Conservation (phyloP, 495 filamentous ascomycete species). For the Xylaria acuta region DNA sequence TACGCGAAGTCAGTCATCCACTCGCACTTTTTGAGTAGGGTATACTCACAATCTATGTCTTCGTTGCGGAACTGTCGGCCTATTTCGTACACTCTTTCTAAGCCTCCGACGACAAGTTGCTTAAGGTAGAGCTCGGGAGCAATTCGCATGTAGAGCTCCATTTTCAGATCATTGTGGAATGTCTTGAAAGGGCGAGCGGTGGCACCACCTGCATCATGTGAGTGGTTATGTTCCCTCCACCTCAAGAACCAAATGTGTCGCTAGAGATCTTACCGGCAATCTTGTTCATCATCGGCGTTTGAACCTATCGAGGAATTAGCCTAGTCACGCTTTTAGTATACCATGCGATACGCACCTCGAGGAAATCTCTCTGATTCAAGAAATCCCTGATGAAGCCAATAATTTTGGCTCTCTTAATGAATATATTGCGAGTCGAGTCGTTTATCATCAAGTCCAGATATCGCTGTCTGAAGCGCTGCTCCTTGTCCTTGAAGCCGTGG, state of each 20-base stretch:
- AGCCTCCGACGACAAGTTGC: conserved; percentile 90
- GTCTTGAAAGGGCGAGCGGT: conserved; percentile 96
- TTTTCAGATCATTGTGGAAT: conserved; percentile 91
- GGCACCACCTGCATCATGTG: conserved; percentile 65
- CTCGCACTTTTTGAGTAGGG: neutral
- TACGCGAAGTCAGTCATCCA: neutral
- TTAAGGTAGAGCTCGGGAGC: conserved; percentile 97
- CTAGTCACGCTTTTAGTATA: neutral
- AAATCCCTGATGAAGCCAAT: conserved; percentile 83
- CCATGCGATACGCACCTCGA: conserved; percentile 55
- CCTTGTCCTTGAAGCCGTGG: conserved; percentile 93
- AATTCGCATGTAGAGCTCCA: conserved; percentile 91
- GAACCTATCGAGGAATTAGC: conserved; percentile 54
- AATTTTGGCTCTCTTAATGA: conserved; percentile 83
- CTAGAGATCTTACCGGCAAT: conserved; percentile 65
- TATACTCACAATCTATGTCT: conserved; percentile 70
- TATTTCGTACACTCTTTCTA: conserved; percentile 92
- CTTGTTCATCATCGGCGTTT: conserved; percentile 97
- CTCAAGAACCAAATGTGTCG: neutral
- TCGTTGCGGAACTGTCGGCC: conserved; percentile 94
- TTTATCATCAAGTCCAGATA: conserved; percentile 98
- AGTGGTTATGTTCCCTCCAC: neutral
- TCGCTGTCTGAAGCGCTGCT: conserved; percentile 87
- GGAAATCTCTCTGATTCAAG: conserved; percentile 84
- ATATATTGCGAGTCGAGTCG: conserved; percentile 76